These are phyloP conservation scores for Aspergillus bombycis DNA, from an alignment of 2,329 filamentous ascomycete species.

Conservation along the genomic window DNA sequence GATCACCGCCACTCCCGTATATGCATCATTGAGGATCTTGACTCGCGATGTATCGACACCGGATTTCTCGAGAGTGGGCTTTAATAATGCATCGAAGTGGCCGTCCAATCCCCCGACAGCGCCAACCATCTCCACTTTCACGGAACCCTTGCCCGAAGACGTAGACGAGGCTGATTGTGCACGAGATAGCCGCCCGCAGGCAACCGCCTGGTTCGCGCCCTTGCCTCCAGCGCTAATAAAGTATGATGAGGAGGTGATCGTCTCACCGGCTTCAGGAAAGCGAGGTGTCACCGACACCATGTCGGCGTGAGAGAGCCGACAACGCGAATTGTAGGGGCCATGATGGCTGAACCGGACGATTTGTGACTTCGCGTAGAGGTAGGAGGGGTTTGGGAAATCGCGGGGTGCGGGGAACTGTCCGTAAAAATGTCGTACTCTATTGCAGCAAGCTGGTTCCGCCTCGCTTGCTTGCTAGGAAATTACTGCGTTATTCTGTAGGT, in stretches of 20 bases:
- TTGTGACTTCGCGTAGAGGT: not conserved
- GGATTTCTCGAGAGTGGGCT: slow-evolving; percentile 60
- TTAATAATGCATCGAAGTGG: slow-evolving; percentile 65
- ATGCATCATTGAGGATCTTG: slow-evolving; percentile 46
- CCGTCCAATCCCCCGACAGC: slow-evolving; percentile 67
- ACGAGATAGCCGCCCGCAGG: slow-evolving; percentile 79
- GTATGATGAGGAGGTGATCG: slow-evolving; percentile 77
- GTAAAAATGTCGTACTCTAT: not conserved
- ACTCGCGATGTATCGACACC: slow-evolving; percentile 66
- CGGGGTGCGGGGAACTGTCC: not conserved
- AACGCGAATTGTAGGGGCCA: slow-evolving; percentile 68
- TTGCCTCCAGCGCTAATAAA: slow-evolving; percentile 85
- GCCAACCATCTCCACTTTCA: slow-evolving; percentile 70
- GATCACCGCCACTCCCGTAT: slow-evolving; percentile 74
- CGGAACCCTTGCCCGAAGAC: slow-evolving; percentile 25
- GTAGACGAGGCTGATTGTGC: slow-evolving; percentile 37
- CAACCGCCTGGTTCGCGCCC: slow-evolving; percentile 93
- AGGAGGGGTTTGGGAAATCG: not conserved
- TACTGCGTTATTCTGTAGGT: no score
- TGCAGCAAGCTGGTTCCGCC: not conserved
- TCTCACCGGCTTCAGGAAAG: slow-evolving; percentile 83
- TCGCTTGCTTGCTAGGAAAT: not conserved
- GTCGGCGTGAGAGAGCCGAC: slow-evolving; percentile 92
- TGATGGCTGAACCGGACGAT: slow-evolving; percentile 18
- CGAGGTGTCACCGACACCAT: slow-evolving; percentile 86